Evolutionary conservation across 257 asterid species (phyloP).

Genomic region (Paraleonurus japonicus): DNA sequence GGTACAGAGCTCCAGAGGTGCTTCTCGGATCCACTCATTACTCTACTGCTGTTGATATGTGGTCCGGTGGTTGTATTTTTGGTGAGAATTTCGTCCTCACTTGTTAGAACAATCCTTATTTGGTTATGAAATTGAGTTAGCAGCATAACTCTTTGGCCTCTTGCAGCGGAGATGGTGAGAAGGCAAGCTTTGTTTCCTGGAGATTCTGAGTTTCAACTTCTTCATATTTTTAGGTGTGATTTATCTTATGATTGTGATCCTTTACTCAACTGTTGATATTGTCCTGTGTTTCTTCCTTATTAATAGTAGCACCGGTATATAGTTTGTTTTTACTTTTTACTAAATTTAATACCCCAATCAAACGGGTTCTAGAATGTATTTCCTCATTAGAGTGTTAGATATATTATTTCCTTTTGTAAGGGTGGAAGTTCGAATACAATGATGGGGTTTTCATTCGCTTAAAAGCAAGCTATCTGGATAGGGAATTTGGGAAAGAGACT

Average conservation of each 20-base stretch:
- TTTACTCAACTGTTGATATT: not conserved
- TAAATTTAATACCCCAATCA: no score
- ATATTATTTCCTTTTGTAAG: not conserved
- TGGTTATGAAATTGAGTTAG: not conserved
- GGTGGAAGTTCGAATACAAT: not conserved
- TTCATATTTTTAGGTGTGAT: constrained; percentile 74
- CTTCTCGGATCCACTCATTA: constrained; percentile 86
- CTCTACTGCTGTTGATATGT: constrained; percentile 94
- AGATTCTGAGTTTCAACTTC: constrained; percentile 89
- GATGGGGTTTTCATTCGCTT: not conserved
- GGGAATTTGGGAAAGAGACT: not conserved
- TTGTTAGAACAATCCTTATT: not conserved
- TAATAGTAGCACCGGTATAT: not conserved
- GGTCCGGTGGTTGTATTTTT: constrained; percentile 97
- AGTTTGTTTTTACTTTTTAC: no score
- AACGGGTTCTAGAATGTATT: not conserved
- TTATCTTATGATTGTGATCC: not conserved
- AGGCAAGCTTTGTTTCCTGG: constrained; percentile 94
- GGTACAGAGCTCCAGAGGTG: constrained; percentile 99
- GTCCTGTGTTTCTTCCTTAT: not conserved
- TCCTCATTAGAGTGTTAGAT: not conserved
- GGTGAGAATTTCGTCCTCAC: constrained; percentile 35
- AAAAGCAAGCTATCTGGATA: not conserved
- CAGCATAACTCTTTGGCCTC: not conserved
- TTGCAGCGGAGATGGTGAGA: constrained; percentile 88